Conservation (phyloP, 257 asterid species). For the Ilex aquifolium region DNA sequence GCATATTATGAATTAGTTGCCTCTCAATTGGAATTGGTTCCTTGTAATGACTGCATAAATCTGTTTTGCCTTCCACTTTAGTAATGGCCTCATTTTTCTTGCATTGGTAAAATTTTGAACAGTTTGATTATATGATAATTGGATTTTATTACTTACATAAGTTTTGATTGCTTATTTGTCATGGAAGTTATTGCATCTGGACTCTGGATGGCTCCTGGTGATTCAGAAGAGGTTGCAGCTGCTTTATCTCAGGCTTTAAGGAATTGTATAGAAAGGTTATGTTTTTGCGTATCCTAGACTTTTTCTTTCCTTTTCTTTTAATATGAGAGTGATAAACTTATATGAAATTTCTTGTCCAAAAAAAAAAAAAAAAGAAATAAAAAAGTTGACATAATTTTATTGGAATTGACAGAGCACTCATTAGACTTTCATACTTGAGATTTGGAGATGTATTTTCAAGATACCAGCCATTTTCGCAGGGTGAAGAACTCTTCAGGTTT, state of each 20-base stretch:
- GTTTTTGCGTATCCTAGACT: slow-evolving; percentile 8
- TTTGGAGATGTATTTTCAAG: slow-evolving; percentile 90
- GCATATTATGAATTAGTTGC: not conserved
- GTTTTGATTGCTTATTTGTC: slow-evolving; percentile 1
- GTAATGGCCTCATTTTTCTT: not conserved
- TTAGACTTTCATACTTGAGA: slow-evolving; percentile 77
- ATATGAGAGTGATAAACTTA: not conserved
- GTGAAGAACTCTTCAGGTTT: slow-evolving; percentile 86
- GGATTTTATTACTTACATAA: slow-evolving; percentile 2
- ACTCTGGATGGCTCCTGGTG: slow-evolving; percentile 99
- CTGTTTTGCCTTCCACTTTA: not conserved
- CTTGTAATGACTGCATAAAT: not conserved
- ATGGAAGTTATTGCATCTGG: slow-evolving; percentile 82
- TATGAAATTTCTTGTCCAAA: not conserved
- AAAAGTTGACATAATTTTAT: slow-evolving; percentile 3
- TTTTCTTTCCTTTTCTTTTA: not conserved
- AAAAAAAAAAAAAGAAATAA: no score
- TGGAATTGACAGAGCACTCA: slow-evolving; percentile 65
- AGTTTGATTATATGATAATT: not conserved
- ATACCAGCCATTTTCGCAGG: slow-evolving; percentile 71
- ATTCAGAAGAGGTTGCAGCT: slow-evolving; percentile 93
- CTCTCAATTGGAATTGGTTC: not conserved
- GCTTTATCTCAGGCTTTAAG: slow-evolving; percentile 94
- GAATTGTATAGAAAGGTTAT: slow-evolving; percentile 84
- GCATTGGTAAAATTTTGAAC: not conserved